These are phyloP conservation scores for Corynespora cassiicola DNA, from an alignment of 2,329 filamentous ascomycete species.

Conservation along the genomic window DNA sequence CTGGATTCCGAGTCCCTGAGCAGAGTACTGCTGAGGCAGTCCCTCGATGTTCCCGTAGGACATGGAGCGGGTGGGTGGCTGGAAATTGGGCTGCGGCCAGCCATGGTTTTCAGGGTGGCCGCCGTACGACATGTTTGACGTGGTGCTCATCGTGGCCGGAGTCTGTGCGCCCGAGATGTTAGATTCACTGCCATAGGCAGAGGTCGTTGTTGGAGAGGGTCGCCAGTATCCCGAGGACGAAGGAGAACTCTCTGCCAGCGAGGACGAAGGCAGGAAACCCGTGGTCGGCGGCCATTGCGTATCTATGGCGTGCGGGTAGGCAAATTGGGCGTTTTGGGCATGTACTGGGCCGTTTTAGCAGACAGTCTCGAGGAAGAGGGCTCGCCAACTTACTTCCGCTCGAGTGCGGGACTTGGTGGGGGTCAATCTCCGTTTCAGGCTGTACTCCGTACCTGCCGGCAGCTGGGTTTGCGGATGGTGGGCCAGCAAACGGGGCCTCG, in stretches of 20 bases:
- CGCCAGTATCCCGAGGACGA: constrained; percentile 42
- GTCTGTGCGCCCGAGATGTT: constrained; percentile 42
- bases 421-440: constrained; percentile 33
- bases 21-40: constrained; percentile 38
- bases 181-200: constrained; percentile 43
- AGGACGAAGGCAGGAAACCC: constrained; percentile 41
- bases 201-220: constrained; percentile 41
- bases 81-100: constrained; percentile 34
- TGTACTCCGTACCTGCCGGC: constrained; percentile 32
- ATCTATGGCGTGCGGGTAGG: constrained; percentile 43
- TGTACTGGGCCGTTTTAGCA: constrained; percentile 34
- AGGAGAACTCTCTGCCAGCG: constrained; percentile 39
- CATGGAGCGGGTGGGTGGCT: constrained; percentile 45
- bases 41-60: constrained; percentile 49
- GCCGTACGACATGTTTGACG: constrained; percentile 43
- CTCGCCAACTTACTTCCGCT: constrained; percentile 33
- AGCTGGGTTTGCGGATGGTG: constrained; percentile 16
- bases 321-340: constrained; percentile 38
- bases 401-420: constrained; percentile 26
- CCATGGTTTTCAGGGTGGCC: constrained; percentile 35
- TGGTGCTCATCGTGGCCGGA: constrained; percentile 41
- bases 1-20: constrained; percentile 37
- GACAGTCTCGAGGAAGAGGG: neutral
- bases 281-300: constrained; percentile 43
- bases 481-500: constrained; percentile 32